These are phyloP conservation scores for Phyllostachys edulis DNA, from an alignment of 176 grass and related monocot species.

Conservation along the genomic window DNA sequence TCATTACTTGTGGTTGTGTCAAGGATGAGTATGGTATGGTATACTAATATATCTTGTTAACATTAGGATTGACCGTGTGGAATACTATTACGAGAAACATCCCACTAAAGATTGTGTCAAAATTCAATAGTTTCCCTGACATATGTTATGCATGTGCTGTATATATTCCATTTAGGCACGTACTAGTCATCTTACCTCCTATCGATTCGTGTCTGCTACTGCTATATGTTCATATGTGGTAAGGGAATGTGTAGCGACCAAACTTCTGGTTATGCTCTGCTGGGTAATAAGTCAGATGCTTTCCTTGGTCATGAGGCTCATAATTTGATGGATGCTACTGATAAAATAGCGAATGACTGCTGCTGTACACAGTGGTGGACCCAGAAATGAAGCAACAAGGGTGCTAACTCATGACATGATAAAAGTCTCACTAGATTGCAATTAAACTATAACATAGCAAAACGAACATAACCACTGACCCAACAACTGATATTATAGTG, in stretches of 20 bases:
- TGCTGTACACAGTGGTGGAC: neutral
- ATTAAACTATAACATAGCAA: too few species aligned
- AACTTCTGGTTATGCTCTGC: neutral
- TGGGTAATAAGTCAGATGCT: neutral
- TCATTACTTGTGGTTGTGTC: neutral
- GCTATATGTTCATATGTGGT: neutral
- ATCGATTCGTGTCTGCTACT: neutral
- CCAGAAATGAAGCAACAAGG: too few species aligned
- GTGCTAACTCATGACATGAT: too few species aligned
- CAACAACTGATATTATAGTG: too few species aligned
- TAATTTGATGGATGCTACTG: neutral
- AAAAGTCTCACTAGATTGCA: too few species aligned
- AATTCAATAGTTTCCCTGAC: neutral
- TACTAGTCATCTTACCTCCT: neutral
- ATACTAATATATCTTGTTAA: neutral
- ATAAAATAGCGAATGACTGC: neutral
- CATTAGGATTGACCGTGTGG: neutral
- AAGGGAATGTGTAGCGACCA: slow-evolving; percentile 5
- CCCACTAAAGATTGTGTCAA: neutral
- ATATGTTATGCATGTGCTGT: neutral
- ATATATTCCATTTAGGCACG: neutral
- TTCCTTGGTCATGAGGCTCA: neutral
- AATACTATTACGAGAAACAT: neutral
- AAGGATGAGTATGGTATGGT: neutral
- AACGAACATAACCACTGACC: too few species aligned